Base-by-base conservation (phyloP, 805 yeast species). In the Osmozyma mogii region DNA sequence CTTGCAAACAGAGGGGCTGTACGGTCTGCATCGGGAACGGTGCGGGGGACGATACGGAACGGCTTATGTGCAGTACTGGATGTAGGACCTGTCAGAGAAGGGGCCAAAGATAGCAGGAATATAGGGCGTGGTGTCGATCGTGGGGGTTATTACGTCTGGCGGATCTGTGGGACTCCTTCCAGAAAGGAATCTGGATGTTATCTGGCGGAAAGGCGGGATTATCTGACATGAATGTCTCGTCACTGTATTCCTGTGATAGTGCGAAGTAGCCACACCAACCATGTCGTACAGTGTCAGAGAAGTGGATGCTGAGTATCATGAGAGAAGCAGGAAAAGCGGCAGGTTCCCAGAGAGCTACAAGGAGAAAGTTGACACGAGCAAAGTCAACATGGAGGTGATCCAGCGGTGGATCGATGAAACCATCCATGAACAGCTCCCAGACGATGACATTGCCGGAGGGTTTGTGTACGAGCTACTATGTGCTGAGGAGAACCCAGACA, bases 391-490 rank as follows among this genome's bases (percentile, higher is more conserved):
- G 26, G 39, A 34, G 0, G 53, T 65, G n/a, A 50, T 71, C 4
- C 49, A 54, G 28, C 37, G 38, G 10, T 72, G 75, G 72, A 52
- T 70, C 12, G 40, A 36, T 3, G 40, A 44, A 4, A 40, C 48
- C 28, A 32, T 70, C 17, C 46, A 54, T 10, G 44, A 53, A 25
- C 46, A 55, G 8, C 44, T 70, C 9, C 72, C 72, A 0, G 75
- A 68, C 26, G 78, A 72, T 38, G 78, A 72, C 15, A 62, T 72
- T 3, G 55, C 66, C 5, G 50, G 57, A 3, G 74, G 65, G 22
- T 70, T 67, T 32, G 45, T 66, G 4, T 47, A 49, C 28, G 75
- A 72, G 41, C 45, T 72, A 25, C 43, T 72, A 15, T 50, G 47
- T 9, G 56, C 49, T 6, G 60, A 53, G 6, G 35, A 34, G 8